Base-by-base conservation (phyloP, 1,139 yeast genomes). In the Yamadazyma sp. region DNA sequence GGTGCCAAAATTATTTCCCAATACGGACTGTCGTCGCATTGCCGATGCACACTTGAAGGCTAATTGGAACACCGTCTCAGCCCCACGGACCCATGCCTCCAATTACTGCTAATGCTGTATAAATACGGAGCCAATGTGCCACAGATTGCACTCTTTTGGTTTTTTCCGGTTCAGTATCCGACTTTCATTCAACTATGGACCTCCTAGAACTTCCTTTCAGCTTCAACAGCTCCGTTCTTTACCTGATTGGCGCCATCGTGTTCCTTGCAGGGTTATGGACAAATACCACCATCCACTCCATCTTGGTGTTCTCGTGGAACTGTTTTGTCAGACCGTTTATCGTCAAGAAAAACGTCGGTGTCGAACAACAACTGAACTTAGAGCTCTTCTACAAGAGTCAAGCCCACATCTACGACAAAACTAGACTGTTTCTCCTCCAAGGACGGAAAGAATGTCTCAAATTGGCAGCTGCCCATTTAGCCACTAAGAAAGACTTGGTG, bases 301-400 rank as follows among this genome's bases (percentile, higher is more conserved):
- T 65, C 3, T 44, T 62, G 31, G 61, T 66, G n/a, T 72, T 72
- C 46, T 58, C 61, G 16, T 72, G 75, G 75, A 72, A 48, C 28
- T 86, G 95, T 54, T 86, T 86, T 53, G 54, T 86, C 47, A 83
- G 81, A 55, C 95, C 95, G 0, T 73, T 83, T 46, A 62, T 75
- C 15, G 58, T 69, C 30, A 66, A 71, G 38, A 48, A 45, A 25
- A 50, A 53, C 36, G 34, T 35, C 42, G 23, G 48, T 11, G 16
- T 59, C 23, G 69, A 66, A 40, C 60, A 83, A 54, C 91, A 83
- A 55, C 75, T 75, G 22, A 80, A 83, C 15, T 69, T 86, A 45
- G 95, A 86, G 56, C 64, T 73, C 31, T 86, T 86, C 56, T 86
- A 86, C 62, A 76, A 79, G 51, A 81, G 80, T 38, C 95, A 86